Percentiles rank a stretch among this genome's conserved stretches.
phyloP scores from a whole-genome alignment of 1,139 yeast genomes.

The Martiniozyma asiatica region DNA sequence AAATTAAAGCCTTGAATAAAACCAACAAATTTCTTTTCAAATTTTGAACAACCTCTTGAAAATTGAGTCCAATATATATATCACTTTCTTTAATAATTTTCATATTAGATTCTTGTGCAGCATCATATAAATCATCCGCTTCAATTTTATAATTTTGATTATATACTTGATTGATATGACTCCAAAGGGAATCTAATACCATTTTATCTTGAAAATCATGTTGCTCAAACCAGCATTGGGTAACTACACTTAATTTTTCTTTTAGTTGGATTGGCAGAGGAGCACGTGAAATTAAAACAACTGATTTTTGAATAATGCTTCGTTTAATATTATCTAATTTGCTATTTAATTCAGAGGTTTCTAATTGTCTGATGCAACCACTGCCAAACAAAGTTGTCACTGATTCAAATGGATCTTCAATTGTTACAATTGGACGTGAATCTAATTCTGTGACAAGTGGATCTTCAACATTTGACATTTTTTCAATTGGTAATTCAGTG shows the following conservation, averaged over 20 bases:
- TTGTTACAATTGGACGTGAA: slow-evolving; percentile 3
- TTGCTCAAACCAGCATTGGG: slow-evolving; percentile 77
- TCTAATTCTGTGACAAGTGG: slow-evolving; percentile 18
- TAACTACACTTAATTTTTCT: slow-evolving; percentile 82
- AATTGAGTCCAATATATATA: slow-evolving; percentile 63
- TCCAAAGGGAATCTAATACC: slow-evolving; percentile 59
- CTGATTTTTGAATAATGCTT: slow-evolving; percentile 82
- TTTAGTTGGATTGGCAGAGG: slow-evolving; percentile 83
- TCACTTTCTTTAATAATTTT: slow-evolving; percentile 36
- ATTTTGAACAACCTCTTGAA: slow-evolving; percentile 51
- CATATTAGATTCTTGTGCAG: slow-evolving; percentile 1
- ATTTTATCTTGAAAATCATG: slow-evolving; percentile 60
- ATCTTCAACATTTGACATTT: slow-evolving; percentile 6
- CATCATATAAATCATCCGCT: slow-evolving; percentile 22
- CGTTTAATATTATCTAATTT: slow-evolving; percentile 60
- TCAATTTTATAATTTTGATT: slow-evolving; percentile 17
- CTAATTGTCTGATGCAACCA: slow-evolving; percentile 80
- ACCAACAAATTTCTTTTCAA: slow-evolving; percentile 53
- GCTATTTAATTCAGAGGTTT: slow-evolving; percentile 40
- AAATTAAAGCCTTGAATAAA: slow-evolving; percentile 61
- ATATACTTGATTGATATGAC: slow-evolving; percentile 48
- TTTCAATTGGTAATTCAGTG: slow-evolving; percentile 24
- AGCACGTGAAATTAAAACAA: slow-evolving; percentile 68
- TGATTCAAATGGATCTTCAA: slow-evolving; percentile 12
- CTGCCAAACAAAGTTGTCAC: slow-evolving; percentile 81